Evolutionary conservation across 1,284 basidiomycete species (phyloP), one percentile per base, ranked within the genome.

Genomic region (Ustilago curta): DNA sequence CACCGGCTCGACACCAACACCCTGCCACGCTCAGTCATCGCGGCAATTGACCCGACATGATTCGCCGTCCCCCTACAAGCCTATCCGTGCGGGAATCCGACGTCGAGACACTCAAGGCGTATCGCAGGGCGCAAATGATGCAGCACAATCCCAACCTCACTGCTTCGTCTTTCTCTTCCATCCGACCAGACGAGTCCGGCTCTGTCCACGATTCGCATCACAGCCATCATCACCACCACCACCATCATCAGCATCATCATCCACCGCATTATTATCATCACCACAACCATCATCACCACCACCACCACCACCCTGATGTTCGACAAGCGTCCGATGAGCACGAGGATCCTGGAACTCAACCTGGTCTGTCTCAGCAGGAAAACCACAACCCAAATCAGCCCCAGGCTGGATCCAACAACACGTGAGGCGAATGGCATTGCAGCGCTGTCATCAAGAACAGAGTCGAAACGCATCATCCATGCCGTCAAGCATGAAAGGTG

Each of bases 61-160:
- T 75, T 7, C 72, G 72, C 5, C 45, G 72, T 11, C 54, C 67
- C 19, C 72, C 72, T 1, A 75, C 68, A 1, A 67, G 64, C 19
- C 48, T 75, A 3, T 70, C 67, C 5, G 63, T 70, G 8, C 72
- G 70, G 43, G 72, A 75, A 45, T 68, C 72, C 3, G 72, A 75
- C 49, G 72, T 75, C 40, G 72, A 75, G 44, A 64, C 72, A 5
- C 72, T 75, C 64, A 75, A 75, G 42, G 72, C 72, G 8, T 61
- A 70, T n/a, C 63, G 68, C 6, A 31, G 67, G 18, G 68, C 67
- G 25, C 64, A 63, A 55, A 75, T 75, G 64, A 62, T 70, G 60
- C 62, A 70, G 59, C 71, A 74, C 47, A 70, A 70, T 29, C 71
- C 66, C 45, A 74, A 70, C 52, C 55, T 69, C 43, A 65, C 66